Evolutionary conservation across 2,329 filamentous ascomycete genomes (phyloP).

Genomic region (Didymella exigua): DNA sequence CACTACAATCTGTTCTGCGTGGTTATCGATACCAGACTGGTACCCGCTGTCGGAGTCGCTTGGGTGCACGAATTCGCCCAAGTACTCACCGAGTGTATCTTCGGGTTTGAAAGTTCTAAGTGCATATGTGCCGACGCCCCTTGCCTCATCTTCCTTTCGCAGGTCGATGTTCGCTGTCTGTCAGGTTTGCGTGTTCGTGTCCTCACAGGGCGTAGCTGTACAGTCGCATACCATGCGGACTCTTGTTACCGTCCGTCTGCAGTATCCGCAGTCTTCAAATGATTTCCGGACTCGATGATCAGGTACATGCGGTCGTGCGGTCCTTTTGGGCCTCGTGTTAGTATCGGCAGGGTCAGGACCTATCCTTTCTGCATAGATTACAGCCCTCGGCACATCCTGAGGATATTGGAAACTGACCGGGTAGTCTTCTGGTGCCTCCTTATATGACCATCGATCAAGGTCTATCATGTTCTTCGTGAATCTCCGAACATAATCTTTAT

Average conservation of each 20-base stretch:
- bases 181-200: not conserved
- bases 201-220: not conserved
- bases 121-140: conserved; percentile 2
- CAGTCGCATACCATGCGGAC: not conserved
- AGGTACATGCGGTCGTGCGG: too few species aligned
- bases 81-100: conserved; percentile 10
- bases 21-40: not conserved
- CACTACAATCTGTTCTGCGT: not conserved
- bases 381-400: not conserved
- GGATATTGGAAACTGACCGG: not conserved
- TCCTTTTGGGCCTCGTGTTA: not conserved
- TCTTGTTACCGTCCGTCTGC: not conserved
- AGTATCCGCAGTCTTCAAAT: not conserved
- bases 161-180: not conserved
- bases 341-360: not conserved
- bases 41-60: not conserved
- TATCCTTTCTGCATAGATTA: not conserved
- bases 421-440: not conserved
- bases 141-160: not conserved
- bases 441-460: not conserved
- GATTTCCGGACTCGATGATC: not conserved
- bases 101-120: not conserved
- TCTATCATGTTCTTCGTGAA: not conserved
- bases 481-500: not conserved
- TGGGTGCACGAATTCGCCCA: not conserved